Base-by-base conservation (phyloP, 1,284 basidiomycete species). In the Austropuccinia psidii region DNA sequence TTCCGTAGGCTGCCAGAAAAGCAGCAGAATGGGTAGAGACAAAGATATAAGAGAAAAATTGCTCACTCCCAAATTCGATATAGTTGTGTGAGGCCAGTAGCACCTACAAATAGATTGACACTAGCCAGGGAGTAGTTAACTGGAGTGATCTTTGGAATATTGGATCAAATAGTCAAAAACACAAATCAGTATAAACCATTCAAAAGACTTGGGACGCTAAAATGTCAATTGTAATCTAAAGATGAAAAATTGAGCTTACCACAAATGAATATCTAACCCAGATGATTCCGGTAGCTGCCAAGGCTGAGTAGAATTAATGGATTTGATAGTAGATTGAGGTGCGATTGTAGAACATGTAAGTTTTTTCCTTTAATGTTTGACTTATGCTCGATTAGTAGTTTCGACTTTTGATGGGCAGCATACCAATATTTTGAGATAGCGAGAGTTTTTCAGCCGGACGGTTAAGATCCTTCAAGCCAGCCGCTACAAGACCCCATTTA, bases 41-140 rank as follows among this genome's bases (percentile, higher is more conserved):
- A n/a, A n/a, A n/a, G n/a, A n/a, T n/a, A n/a, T n/a, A n/a, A n/a
- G n/a, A n/a, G 24, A n/a, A 45, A 64, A 24, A 6, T 29, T 1
- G 33, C 69, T 37, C 1, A 72, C 69, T 72, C 69, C 69, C 69
- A 72, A 62, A 72, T 72, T 15, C 69, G 69, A 50, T 72, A 72
- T 11, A 72, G 69, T 62, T 72, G 69, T 49, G 69, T 43, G 7
- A 72, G 29, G 4, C 69, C 69, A 43, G 69, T 72, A 8, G 58
- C 69, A 4, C 31, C 69, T 9, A 72, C 57, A 37, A 72, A 72
- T 0, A 49, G n/a, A 60, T 72, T 72, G 15, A 72, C 69, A 72
- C 69, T 72, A 27, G 69, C 69, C 19, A 72, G 29, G 21, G 69
- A 61, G 43, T 72, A 72, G 47, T 72, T 72, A 27, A 72, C 39